Base-by-base conservation (phyloP, 305 asterid species). In the Fraxinus paxiana region DNA sequence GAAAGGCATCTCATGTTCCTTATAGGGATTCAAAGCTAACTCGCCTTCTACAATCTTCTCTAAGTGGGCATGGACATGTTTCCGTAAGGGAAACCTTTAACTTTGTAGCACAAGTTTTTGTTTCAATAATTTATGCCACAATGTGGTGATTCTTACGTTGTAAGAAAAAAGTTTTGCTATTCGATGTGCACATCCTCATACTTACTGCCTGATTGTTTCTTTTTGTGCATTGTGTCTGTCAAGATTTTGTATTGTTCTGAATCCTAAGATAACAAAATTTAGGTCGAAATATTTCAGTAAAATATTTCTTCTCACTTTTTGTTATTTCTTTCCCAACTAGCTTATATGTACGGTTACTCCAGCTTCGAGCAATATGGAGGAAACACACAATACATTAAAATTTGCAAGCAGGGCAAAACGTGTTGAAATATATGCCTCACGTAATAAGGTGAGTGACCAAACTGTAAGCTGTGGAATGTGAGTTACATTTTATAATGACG, bases 361-460 rank as follows among this genome's bases (percentile, higher is more conserved):
- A 43, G 99, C 98, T 83, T 93, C 99, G 69, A 96, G 99, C 89
- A 96, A 92, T 90, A 84, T 91, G 90, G 99, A 94, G 91, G 99
- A 96, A 86, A 94, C 99, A 54, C 98, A 96, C 86, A 96, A 96
- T 89, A 94, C 99, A 3, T 88, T 94, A 85, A 96, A 96, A 84
- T 96, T 94, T 87, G 99, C 99, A 79, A 96, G 96, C 93, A 91
- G 99, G 86, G 99, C 99, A 28, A 96, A 96, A 89, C 93, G 91
- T 71, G 98, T 96, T 22, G 99, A 93, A 83, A 96, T 96, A 80
- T 86, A 81, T 88, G 99, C 98, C 34, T 94, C 98, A 65, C 97
- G 97, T 78, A 96, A 96, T 86, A 91, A 84, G 97, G 99, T 96
- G 85, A 87, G 85, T 84, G 75, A 72, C 20, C 67, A 71, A 38